Base-by-base conservation (phyloP, 1,284 basidiomycete genomes). In the Ustilago xerochloae region DNA sequence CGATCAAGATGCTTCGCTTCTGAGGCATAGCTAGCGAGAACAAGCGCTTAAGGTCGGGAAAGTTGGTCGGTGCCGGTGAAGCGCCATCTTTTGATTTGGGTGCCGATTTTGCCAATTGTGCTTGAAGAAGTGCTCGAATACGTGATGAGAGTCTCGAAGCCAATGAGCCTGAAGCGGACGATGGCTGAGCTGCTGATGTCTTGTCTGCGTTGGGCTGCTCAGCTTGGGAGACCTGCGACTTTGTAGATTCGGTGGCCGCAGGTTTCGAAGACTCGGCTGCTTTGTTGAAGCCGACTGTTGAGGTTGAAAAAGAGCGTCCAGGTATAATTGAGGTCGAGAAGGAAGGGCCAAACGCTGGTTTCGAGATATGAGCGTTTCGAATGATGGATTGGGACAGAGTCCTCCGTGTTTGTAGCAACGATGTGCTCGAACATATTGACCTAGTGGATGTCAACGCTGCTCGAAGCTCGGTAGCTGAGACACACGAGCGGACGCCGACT, bases 21-120 rank as follows among this genome's bases (percentile, higher is more conserved):
- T 85, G 78, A 30, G 84, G 77, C 55, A 76, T 55, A 18, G 83
- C 83, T 3, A 85, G 78, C 20, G 73, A 65, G 38, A 81, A 59
- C 30, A 85, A 72, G 9, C 82, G 71, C 26, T 53, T 58, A 26
- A 83, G 56, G 54, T 82, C 80, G 4, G 82, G 82, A 43, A 78
- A 84, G 5, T 64, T 68, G 43, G 75, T 62, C 7, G 78, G 73
- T 3, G 67, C 53, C 6, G 67, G 59, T 18, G 62, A 66, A 8
- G 55, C 56, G 32, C 66, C 63, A 53, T 75, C 60, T 16, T 66
- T 70, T 30, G 66, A 66, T 45, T 70, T 70, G 13, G 67, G 61
- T 1, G 67, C 63, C 16, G 72, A 75, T 28, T 70, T 70, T 20
- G 63, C 66, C 26, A 75, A 36, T 41, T 75, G 72, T 16, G 67